Percentiles rank a stretch among this genome's conserved stretches.
Evolutionary conservation across 495 filamentous ascomycete genomes (phyloP).

Genomic region (Penicillium argentinense): DNA sequence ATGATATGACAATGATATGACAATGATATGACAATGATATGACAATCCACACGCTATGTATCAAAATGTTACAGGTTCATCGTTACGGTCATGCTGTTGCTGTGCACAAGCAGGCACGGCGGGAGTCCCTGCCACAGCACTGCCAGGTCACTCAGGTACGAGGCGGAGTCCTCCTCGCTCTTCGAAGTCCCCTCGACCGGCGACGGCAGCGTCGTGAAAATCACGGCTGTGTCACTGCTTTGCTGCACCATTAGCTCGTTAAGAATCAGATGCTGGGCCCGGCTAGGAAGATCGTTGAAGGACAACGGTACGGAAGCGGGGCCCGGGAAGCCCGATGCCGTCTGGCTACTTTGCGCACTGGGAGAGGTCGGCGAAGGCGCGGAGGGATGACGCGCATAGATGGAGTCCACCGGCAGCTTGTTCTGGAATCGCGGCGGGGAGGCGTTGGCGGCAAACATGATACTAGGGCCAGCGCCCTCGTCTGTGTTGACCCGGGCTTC

Average conservation of each 20-base stretch:
- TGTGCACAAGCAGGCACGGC: conserved; percentile 76
- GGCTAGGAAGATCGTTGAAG: conserved; percentile 82
- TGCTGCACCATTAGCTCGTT: conserved; percentile 78
- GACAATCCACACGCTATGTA: neutral
- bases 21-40: too few relatives aligned
- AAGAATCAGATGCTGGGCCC: conserved; percentile 80
- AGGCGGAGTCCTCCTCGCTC: conserved; percentile 65
- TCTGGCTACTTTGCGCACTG: conserved; percentile 12
- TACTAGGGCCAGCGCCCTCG: conserved; percentile 66
- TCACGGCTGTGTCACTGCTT: conserved; percentile 70
- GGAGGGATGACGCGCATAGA: conserved; percentile 48
- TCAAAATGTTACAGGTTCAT: conserved; percentile 63
- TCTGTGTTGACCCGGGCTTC: conserved; percentile 62
- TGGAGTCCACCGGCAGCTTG: conserved; percentile 50
- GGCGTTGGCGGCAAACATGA: conserved; percentile 68
- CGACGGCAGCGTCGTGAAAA: conserved; percentile 80
- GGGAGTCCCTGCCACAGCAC: conserved; percentile 67
- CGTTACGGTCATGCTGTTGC: conserved; percentile 89
- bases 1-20: too few relatives aligned
- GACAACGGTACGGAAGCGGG: conserved; percentile 63
- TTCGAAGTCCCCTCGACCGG: conserved; percentile 72
- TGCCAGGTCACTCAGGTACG: conserved; percentile 76
- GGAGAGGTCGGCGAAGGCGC: conserved; percentile 20
- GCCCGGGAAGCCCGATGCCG: conserved; percentile 50
- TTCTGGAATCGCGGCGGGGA: conserved; percentile 36